phyloP scores from a whole-genome alignment of 2,329 filamentous ascomycete genomes.

The Cryphonectria radicalis region DNA sequence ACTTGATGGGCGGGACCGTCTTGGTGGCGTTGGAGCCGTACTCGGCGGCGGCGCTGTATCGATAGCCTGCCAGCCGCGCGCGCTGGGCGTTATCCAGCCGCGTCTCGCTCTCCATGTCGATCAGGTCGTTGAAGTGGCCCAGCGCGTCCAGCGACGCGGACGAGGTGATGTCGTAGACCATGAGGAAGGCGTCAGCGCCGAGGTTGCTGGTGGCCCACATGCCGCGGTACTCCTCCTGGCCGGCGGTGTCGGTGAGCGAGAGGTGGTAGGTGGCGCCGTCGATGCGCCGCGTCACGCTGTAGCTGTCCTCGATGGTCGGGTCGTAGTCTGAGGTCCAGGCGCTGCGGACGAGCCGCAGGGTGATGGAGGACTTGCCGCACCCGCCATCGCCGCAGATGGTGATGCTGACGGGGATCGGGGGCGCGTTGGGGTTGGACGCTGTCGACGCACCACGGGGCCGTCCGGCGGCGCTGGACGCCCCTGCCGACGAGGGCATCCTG shows the following conservation, averaged over 20 bases:
- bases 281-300: constrained; percentile 78
- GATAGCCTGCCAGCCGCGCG: constrained; percentile 51
- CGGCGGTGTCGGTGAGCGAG: constrained; percentile 79
- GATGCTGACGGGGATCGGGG: constrained; percentile 67
- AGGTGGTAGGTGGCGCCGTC: constrained; percentile 83
- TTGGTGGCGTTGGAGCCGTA: constrained; percentile 45
- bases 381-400: constrained; percentile 88
- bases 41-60: constrained; percentile 36
- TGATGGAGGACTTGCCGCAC: constrained; percentile 85
- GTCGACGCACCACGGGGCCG: constrained; percentile 26
- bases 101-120: constrained; percentile 80
- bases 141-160: constrained; percentile 70
- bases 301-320: constrained; percentile 82
- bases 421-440: constrained; percentile 36
- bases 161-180: constrained; percentile 87
- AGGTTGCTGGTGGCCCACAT: constrained; percentile 84
- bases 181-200: constrained; percentile 78
- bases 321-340: constrained; percentile 86
- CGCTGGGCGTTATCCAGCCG: constrained; percentile 65
- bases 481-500: constrained; percentile 29
- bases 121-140: constrained; percentile 79
- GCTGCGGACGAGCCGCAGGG: constrained; percentile 77
- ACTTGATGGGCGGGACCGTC: constrained; percentile 75
- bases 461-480: constrained; percentile 14
- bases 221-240: constrained; percentile 88